Evolutionary conservation across 345 rosid genomes (phyloP), one percentile per base, ranked within the genome.

Genomic region (Crucihimalaya himalaica): DNA sequence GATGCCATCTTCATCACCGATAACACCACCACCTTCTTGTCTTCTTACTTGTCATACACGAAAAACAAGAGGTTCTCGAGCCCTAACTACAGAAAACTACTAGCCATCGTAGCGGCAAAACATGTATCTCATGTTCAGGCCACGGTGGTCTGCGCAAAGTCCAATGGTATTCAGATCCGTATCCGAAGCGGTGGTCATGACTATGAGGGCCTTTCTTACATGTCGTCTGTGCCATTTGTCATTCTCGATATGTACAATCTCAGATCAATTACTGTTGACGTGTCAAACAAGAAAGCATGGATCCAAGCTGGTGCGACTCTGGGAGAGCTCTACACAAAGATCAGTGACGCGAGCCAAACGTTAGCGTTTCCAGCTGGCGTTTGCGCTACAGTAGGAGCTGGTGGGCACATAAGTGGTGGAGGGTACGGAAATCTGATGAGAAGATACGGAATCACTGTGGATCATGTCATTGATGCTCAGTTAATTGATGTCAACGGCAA

Each of bases 171-270:
- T 34, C 86, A 68, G 0, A 79, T 86, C 19, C 83, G 78, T 62
- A 80, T 80, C 56, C 82, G 89, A 1, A 83, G 87, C 3, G 89
- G 89, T 1, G 86, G 89, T 27, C 87, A 85, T 35, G 86, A 85
- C 52, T 77, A 60, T 23, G 87, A 86, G 6, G 87, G 86, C n/a
- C 7, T 81, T 14, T 86, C 89, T 18, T 86, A 86, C 63, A 57
- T 63, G 20, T 82, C 83, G 1, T 74, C 78, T 15, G 25, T 23
- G 0, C 86, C 86, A 0, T 86, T 84, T 52, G 83, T 86, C 55
- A 15, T 86, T 20, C 83, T 86, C 19, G 87, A 86, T 69, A 78
- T 86, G 87, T 74, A 57, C 35, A 84, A 82, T 66, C 59, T 83
- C 0, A 67, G 86, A 5, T 70, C 75, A 0, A 67, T 86, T n/a